A percentile compares a stretch with the other conserved stretches of the same genome.
Evolutionary conservation across 768 basidiomycete species (phyloP).

Genomic region (Flagelloscypha sp.): DNA sequence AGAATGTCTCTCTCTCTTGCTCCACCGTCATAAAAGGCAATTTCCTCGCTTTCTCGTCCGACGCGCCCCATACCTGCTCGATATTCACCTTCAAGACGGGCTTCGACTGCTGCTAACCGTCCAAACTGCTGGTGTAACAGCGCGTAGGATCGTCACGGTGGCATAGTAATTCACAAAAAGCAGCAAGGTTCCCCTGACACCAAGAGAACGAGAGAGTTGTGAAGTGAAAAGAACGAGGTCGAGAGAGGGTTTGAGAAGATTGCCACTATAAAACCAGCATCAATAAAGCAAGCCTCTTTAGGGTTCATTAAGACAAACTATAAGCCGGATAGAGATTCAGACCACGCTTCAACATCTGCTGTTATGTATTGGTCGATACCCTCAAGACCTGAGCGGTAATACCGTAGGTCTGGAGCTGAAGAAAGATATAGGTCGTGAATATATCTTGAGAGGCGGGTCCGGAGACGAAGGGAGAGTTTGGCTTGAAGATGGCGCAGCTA

Average conservation of each 20-base stretch:
- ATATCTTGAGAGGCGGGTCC: constrained; percentile 85
- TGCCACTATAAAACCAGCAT: constrained; percentile 50
- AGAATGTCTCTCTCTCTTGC: constrained; percentile 76
- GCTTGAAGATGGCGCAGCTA: constrained; percentile 87
- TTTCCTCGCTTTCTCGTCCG: constrained; percentile 84
- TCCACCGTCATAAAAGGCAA: constrained; percentile 96
- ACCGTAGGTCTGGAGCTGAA: constrained; percentile 59
- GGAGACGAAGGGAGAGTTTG: constrained; percentile 71
- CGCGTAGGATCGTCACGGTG: constrained; percentile 75
- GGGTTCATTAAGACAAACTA: constrained; percentile 57
- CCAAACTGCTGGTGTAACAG: constrained; percentile 93
- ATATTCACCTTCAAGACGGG: constrained; percentile 86
- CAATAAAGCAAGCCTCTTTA: not conserved
- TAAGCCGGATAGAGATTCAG: constrained; percentile 74
- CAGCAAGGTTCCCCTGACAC: constrained; percentile 72
- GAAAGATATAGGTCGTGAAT: constrained; percentile 89
- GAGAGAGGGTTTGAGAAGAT: constrained; percentile 85
- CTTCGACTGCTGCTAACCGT: constrained; percentile 78
- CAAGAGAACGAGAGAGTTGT: constrained; percentile 81
- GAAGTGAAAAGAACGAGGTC: constrained; percentile 89
- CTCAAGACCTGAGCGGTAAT: constrained; percentile 57
- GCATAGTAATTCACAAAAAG: constrained; percentile 79
- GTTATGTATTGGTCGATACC: constrained; percentile 91
- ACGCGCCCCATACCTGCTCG: constrained; percentile 79
- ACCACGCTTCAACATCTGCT: constrained; percentile 85